Evolutionary conservation across 495 filamentous ascomycete genomes (phyloP).

Genomic region (Xylaria telfairii): DNA sequence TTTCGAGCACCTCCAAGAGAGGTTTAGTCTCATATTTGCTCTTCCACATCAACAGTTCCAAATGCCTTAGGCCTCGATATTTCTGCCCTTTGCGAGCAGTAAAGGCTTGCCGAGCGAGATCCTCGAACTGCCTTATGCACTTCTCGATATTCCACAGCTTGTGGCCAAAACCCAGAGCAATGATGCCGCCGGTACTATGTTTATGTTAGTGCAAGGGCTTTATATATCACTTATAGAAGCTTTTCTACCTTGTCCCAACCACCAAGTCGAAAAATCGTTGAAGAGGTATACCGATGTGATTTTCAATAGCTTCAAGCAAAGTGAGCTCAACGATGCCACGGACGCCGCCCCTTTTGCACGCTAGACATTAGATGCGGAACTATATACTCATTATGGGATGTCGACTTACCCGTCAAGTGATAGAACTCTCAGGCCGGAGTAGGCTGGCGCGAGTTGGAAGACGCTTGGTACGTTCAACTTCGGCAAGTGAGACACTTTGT

Average conservation of each 20-base stretch:
- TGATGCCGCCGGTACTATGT: slow-evolving; percentile 47
- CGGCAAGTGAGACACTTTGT: not conserved
- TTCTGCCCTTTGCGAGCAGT: slow-evolving; percentile 35
- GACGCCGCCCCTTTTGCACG: slow-evolving; percentile 46
- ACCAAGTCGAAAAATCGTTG: slow-evolving; percentile 55
- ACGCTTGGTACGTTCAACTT: not conserved
- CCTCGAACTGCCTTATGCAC: slow-evolving; percentile 43
- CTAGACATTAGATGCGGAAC: not conserved
- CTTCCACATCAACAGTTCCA: slow-evolving; percentile 38
- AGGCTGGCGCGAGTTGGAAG: not conserved
- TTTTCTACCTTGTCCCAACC: slow-evolving; percentile 49
- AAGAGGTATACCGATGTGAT: slow-evolving; percentile 39
- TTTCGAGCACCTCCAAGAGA: slow-evolving; percentile 38
- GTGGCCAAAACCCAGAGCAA: slow-evolving; percentile 52
- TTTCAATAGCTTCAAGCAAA: slow-evolving; percentile 44
- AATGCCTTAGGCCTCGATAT: not conserved
- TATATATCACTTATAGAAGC: not conserved
- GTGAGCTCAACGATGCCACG: slow-evolving; percentile 52
- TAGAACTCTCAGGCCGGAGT: not conserved
- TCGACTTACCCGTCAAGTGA: not conserved
- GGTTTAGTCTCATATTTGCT: slow-evolving; percentile 46
- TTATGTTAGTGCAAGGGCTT: not conserved
- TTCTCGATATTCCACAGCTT: slow-evolving; percentile 45
- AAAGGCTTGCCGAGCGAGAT: slow-evolving; percentile 45
- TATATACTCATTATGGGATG: not conserved